Evolutionary conservation across 2,329 filamentous ascomycete species (phyloP), one percentile per base, ranked within the genome.

Genomic region (Madurella fahalii): DNA sequence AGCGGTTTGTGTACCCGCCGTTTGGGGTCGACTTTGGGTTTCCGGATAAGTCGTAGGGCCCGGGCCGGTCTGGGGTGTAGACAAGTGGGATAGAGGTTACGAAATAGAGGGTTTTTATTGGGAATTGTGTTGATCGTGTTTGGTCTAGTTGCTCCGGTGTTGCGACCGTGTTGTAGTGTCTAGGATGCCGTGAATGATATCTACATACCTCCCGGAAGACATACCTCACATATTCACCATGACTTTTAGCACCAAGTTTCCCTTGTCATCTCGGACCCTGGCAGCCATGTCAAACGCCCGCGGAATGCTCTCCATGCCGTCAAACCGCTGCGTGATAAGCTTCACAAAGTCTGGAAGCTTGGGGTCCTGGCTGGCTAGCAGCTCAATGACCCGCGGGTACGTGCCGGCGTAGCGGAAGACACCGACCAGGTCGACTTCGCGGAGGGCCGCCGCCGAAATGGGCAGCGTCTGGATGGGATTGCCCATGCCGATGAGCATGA

Each of bases 331-430:
- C 8, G 88, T 91, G 30, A 91, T 78, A 42, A 92, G 74, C 68
- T 82, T 84, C 20, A 77, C 75, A 56, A 92, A 76, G 59, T 86
- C 81, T 0, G 86, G 87, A 59, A 88, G 75, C 12, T 75, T 68
- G 2, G 72, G 69, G 17, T 77, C 73, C 30, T 67, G 69, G 68
- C 79, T 67, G 65, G 80, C 65, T 20, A 83, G 67, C 48, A 83
- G 69, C 54, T 76, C 67, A 54, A 83, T 79, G 52, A 76, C 79
- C 32, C 70, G 67, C 9, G 80, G 77, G 67, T 92, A 93, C 0
- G 86, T 87, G 71, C 90, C 85, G n/a, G 84, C 84, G 63, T 89
- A 89, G 53, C 86, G 78, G 71, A 88, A 89, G 40, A 87, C 83
- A 25, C 85, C 85, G 17, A 86, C 69, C n/a, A 89, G 78, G 65